Conservation (phyloP, 306 rosid genomes). For the Lupinus albus region DNA sequence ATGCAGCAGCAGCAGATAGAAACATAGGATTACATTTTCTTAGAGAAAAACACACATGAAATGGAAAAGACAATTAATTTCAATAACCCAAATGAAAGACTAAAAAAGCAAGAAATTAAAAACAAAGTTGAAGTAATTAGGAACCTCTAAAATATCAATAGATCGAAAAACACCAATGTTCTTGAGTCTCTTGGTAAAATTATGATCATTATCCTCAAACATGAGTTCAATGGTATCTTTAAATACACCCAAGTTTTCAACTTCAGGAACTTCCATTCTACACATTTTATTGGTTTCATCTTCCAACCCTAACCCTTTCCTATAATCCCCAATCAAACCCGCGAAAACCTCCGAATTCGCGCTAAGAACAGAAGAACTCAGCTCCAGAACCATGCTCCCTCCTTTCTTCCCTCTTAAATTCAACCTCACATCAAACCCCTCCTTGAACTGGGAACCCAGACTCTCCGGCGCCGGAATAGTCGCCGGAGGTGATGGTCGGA, state of each 20-base stretch:
- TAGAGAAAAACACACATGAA: too few relatives aligned
- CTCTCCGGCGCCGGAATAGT: conserved; percentile 12
- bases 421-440: conserved; percentile 75
- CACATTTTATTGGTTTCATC: conserved; percentile 49
- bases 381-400: conserved; percentile 73
- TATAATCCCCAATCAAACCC: conserved; percentile 57
- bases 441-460: conserved; percentile 31
- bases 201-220: conserved; percentile 83
- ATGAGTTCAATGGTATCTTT: conserved; percentile 79
- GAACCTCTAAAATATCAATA: conserved; percentile 86
- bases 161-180: conserved; percentile 73
- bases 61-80: background rate
- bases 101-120: background rate
- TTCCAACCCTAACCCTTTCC: conserved; percentile 35
- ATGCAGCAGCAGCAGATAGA: background rate
- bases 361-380: conserved; percentile 69
- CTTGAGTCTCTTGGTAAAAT: conserved; percentile 55
- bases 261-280: conserved; percentile 84
- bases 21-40: too few relatives aligned
- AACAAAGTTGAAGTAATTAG: background rate
- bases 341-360: conserved; percentile 78
- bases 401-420: conserved; percentile 83
- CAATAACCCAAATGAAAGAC: background rate
- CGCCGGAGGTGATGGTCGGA: background rate
- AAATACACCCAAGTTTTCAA: conserved; percentile 72